These are phyloP conservation scores for Xylaria sp. DNA, from an alignment of 495 filamentous ascomycete species.

Conservation along the genomic window DNA sequence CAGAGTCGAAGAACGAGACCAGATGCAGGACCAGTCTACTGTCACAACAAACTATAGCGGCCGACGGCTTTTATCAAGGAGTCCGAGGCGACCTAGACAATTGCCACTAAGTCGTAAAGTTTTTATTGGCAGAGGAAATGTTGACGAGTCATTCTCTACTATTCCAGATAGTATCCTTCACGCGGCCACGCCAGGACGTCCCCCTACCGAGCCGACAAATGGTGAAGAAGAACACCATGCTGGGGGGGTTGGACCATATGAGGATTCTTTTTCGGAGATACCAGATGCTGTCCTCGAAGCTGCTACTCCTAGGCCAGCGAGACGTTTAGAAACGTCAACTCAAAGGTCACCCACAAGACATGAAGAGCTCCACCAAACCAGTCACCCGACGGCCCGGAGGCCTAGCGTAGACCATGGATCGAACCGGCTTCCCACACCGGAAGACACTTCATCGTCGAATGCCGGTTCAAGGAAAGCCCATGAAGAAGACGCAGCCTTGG, in stretches of 20 bases:
- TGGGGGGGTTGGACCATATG: constrained; percentile 45
- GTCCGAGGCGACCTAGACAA: constrained; percentile 33
- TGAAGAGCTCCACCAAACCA: constrained; percentile 7
- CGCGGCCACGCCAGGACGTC: constrained; percentile 39
- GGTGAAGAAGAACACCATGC: constrained; percentile 20
- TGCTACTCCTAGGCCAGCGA: constrained; percentile 51
- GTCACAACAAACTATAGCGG: constrained; percentile 22
- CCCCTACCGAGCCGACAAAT: constrained; percentile 33
- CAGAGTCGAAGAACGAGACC: constrained; percentile 22
- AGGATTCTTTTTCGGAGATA: constrained; percentile 61
- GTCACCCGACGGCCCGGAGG: constrained; percentile 27
- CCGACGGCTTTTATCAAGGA: constrained; percentile 27
- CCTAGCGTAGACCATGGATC: constrained; percentile 46
- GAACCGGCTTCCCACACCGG: constrained; percentile 59
- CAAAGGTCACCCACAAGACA: constrained; percentile 2
- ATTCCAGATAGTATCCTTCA: constrained; percentile 40
- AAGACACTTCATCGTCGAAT: constrained; percentile 60
- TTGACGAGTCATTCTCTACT: constrained; percentile 41
- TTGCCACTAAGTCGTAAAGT: constrained; percentile 35
- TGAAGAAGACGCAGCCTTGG: constrained; percentile 31
- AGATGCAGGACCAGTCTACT: constrained; percentile 21
- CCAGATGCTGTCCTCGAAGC: constrained; percentile 54
- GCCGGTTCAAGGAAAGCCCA: constrained; percentile 36
- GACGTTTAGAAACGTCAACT: constrained; percentile 20
- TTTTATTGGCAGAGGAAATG: constrained; percentile 35